Base-by-base conservation (phyloP, 176 grass and related monocot species). In the Aegilops umbellulata region DNA sequence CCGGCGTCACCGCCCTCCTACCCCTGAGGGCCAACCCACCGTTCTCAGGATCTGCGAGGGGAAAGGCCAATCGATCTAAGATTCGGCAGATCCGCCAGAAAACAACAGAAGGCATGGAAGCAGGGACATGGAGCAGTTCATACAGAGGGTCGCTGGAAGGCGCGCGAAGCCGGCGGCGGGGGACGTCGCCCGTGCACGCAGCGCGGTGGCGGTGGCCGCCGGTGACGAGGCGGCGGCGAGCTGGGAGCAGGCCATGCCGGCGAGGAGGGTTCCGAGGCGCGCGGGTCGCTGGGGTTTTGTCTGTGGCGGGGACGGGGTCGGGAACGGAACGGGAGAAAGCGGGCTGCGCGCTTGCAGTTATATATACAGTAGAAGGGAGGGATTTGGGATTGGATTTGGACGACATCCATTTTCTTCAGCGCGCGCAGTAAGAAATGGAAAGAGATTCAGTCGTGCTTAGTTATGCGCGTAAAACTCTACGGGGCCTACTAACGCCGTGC, bases 201-300 rank as follows among this genome's bases (percentile, higher is more conserved):
- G 3, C 8, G 35, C 10, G 8, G 46, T 3, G 0, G 53, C 8
- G 38, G 88, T 10, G 13, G 85, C 0, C 0, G 35, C 67, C 60
- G 60, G 27, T 4, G 81, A 80, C 2, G 60, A 58, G 49, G 81
- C 61, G 36, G 80, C 60, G 75, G 76, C 81, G 61, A 91, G 81
- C n/a, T 36, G 69, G 65, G 74, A 32, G 81, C 44, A 87, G 27
- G 77, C 85, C 89, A 91, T 91, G 26, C 8, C 51, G 34, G 68
- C 27, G 46, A 19, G 49, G 29, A 10, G 70, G 8, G 3, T 47
- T 35, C 32, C 30, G 78, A 2, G 30, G 68, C 25, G 22, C 12
- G 32, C 17, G 65, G 20, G 4, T 2, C 4, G 49, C 64, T 16
- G 75, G 77, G 53, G 22, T 74, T 31, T 31, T 60, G 53, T 16